Evolutionary conservation across 176 grass and related monocot genomes (phyloP), one percentile per base, ranked within the genome.

Genomic region (Triticum dicoccoides): DNA sequence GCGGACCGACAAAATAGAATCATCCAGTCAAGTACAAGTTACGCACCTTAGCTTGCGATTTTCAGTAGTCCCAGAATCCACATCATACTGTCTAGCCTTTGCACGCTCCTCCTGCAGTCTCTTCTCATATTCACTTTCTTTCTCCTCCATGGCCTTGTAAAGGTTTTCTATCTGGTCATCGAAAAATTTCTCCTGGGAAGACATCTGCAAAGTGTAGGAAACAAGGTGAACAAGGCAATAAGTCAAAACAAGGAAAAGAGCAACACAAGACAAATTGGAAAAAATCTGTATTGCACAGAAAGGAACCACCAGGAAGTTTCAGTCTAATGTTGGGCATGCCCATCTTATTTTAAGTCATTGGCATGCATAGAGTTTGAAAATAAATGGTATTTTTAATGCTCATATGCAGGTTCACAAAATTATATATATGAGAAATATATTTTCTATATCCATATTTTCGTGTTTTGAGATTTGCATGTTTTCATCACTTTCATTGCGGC

Each of bases 161-260:
- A 94, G 54, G 49, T 51, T 69, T 23, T 92, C 93, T 45, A 96
- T 96, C 75, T 96, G 91, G 23, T 85, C 90, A 65, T 91, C 76
- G 39, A 98, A 96, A 84, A 96, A 94, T 0, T 78, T 56, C 35
- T 99, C 92, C 77, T 94, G 94, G 34, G 58, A 86, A 4, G 94
- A 82, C 97, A 99, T 96, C 97, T 98, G 71, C 65, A 75, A 88
- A 78, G 27, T 39, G 80, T 37, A 18, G 18, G 18, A 89, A 85
- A 72, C 23, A 62, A 47, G 11, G 69, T 84, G 20, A 86, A 23
- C 12, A 73, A 49, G 20, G 20, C 11, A 9, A 83, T 67, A 89
- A 59, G 83, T 42, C 24, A 17, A 61, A 61, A 63, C 9, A 41
- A 74, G 11, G 73, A 34, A 41, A 86, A 38, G 32, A 11, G 61